phyloP scores from a whole-genome alignment of 2,329 filamentous ascomycete species.

The Rosellinia necatrix region DNA sequence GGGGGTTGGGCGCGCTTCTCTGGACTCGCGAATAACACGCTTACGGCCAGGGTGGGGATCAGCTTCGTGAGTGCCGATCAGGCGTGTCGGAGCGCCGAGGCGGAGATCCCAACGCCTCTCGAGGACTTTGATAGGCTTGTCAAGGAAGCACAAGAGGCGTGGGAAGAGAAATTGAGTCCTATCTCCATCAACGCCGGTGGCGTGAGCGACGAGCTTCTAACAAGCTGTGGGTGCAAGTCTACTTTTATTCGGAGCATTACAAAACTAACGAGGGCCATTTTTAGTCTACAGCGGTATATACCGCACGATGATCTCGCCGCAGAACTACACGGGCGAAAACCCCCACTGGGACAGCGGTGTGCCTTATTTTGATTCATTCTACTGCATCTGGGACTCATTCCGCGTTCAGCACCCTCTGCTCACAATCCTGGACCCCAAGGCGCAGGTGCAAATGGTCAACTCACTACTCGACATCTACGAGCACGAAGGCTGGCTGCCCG shows the following conservation, averaged over 20 bases:
- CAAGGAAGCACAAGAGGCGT: slow-evolving; percentile 54
- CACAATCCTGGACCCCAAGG: slow-evolving; percentile 64
- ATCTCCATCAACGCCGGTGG: slow-evolving; percentile 55
- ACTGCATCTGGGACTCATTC: slow-evolving; percentile 67
- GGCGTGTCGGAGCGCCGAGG: slow-evolving; percentile 66
- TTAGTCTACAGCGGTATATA: slow-evolving; percentile 65
- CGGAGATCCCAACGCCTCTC: slow-evolving; percentile 63
- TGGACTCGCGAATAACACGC: slow-evolving; percentile 47
- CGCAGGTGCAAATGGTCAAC: slow-evolving; percentile 64
- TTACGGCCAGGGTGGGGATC: slow-evolving; percentile 64
- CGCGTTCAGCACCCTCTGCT: slow-evolving; percentile 66
- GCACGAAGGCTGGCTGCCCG: slow-evolving; percentile 72
- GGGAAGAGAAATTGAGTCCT: slow-evolving; percentile 60
- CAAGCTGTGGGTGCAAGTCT: slow-evolving; percentile 43
- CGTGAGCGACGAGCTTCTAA: slow-evolving; percentile 57
- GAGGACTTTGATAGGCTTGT: slow-evolving; percentile 61
- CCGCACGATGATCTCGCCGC: slow-evolving; percentile 64
- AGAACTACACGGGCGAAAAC: slow-evolving; percentile 70
- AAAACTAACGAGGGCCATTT: slow-evolving; percentile 1
- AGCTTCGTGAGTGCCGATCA: slow-evolving; percentile 66
- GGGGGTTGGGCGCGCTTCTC: slow-evolving; percentile 64
- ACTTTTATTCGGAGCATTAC: too few species aligned
- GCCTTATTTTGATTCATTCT: slow-evolving; percentile 65
- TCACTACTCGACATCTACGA: slow-evolving; percentile 68
- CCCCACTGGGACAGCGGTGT: slow-evolving; percentile 64